A percentile compares a stretch with the other conserved stretches of the same genome.
phyloP scores from a whole-genome alignment of 805 yeast genomes.

The Diddensiella transvaalensis region DNA sequence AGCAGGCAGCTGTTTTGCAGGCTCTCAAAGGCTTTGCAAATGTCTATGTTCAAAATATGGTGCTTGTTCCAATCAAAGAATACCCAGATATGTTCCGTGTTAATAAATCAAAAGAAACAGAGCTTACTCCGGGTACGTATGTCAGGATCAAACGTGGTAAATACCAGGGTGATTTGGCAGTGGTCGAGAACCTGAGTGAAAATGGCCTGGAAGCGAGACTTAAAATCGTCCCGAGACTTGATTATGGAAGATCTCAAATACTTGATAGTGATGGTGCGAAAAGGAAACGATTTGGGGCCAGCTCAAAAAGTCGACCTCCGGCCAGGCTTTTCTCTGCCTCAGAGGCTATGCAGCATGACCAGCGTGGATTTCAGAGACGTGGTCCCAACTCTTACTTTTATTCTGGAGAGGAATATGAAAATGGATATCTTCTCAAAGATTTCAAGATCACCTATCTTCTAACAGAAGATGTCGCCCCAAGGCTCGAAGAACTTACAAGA shows the following conservation, averaged over 20 bases:
- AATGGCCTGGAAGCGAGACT: constrained; percentile 94
- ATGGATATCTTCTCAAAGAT: constrained; percentile 84
- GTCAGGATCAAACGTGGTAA: constrained; percentile 88
- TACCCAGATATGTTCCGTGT: constrained; percentile 91
- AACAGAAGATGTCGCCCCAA: constrained; percentile 76
- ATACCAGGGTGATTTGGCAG: constrained; percentile 88
- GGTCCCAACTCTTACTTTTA: constrained; percentile 62
- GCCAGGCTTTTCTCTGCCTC: constrained; percentile 83
- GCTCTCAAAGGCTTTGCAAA: constrained; percentile 89
- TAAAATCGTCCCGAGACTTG: constrained; percentile 88
- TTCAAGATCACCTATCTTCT: constrained; percentile 78
- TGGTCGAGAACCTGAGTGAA: constrained; percentile 88
- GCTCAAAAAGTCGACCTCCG: constrained; percentile 70
- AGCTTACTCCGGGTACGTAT: constrained; percentile 86
- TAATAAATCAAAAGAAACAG: constrained; percentile 80
- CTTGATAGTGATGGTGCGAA: constrained; percentile 49
- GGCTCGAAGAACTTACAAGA: constrained; percentile 80
- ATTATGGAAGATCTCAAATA: constrained; percentile 61
- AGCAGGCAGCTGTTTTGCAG: constrained; percentile 83
- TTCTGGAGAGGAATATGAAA: constrained; percentile 81
- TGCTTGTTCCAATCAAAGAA: constrained; percentile 92
- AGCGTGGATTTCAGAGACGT: constrained; percentile 57
- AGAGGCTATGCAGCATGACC: constrained; percentile 84
- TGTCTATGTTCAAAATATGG: constrained; percentile 67
- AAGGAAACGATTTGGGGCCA: constrained; percentile 46